phyloP scores from a whole-genome alignment of 805 yeast genomes.

The Cyberlindnera lachancei region DNA sequence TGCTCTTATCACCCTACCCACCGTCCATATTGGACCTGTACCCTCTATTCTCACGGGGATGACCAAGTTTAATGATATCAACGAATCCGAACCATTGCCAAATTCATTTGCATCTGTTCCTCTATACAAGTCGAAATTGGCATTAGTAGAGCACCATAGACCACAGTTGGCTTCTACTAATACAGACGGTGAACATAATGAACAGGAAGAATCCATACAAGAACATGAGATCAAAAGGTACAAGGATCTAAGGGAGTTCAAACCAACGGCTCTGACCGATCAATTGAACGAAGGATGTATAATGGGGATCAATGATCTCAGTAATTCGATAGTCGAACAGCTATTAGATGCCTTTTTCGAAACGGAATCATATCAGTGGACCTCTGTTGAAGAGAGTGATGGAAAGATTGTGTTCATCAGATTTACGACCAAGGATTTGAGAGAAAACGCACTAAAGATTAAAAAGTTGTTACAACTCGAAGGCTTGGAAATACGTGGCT shows the following conservation, averaged over 20 bases:
- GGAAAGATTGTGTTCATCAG: constrained; percentile 28
- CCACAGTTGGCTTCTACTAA: neutral
- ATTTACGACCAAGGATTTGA: constrained; percentile 10
- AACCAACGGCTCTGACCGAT: constrained; percentile 21
- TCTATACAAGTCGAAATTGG: constrained; percentile 5
- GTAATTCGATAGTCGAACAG: constrained; percentile 26
- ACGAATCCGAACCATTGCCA: constrained; percentile 5
- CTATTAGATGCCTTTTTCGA: constrained; percentile 20
- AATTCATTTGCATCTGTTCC: constrained; percentile 18
- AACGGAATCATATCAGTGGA: constrained; percentile 26
- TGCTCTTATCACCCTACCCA: neutral
- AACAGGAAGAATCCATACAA: neutral
- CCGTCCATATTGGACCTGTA: constrained; percentile 1
- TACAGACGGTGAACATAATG: constrained; percentile 1
- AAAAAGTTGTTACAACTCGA: constrained; percentile 1
- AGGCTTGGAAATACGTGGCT: neutral
- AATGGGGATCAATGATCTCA: constrained; percentile 28
- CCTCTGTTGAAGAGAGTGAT: constrained; percentile 29
- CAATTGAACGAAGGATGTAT: constrained; percentile 31
- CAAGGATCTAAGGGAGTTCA: constrained; percentile 24
- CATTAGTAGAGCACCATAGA: constrained; percentile 1
- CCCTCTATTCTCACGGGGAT: neutral
- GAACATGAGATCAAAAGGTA: constrained; percentile 7
- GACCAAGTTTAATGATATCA: constrained; percentile 1
- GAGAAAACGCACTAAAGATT: neutral